These are phyloP conservation scores for Salix exigua DNA, from an alignment of 345 rosid species.

Conservation along the genomic window DNA sequence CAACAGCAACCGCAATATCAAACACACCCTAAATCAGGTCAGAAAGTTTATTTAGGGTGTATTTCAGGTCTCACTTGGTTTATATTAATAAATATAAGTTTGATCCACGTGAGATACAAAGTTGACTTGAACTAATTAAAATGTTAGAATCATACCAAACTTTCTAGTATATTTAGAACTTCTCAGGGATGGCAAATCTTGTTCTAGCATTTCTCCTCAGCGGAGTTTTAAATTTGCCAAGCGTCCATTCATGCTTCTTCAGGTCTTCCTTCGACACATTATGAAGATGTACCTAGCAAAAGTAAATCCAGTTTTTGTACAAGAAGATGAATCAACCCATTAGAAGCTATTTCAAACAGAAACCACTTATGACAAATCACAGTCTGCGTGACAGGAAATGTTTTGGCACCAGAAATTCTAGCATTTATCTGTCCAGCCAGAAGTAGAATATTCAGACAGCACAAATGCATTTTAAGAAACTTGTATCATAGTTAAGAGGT, in stretches of 20 bases:
- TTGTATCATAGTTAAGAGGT: neutral
- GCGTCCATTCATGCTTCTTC: neutral
- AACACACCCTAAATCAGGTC: no score
- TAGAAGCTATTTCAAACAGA: neutral
- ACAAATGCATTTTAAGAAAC: neutral
- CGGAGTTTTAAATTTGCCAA: no score
- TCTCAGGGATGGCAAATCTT: no score
- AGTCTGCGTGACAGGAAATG: neutral
- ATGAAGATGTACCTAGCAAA: slow-evolving; percentile 7
- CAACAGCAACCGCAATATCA: no score
- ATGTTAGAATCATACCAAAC: no score
- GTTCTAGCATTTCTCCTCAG: no score
- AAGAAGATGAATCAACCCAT: neutral
- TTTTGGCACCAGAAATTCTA: neutral
- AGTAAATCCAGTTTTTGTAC: neutral
- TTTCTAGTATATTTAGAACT: no score
- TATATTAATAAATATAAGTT: no score
- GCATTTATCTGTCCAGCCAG: neutral
- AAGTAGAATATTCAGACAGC: neutral
- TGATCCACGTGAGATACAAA: no score
- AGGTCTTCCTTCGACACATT: slow-evolving; percentile 1
- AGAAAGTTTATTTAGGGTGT: no score
- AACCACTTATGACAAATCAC: neutral
- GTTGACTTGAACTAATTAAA: no score
- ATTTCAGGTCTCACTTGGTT: no score